These are phyloP conservation scores for Aspergillus ochraceus DNA, from an alignment of 2,329 filamentous ascomycete genomes.

Conservation along the genomic window DNA sequence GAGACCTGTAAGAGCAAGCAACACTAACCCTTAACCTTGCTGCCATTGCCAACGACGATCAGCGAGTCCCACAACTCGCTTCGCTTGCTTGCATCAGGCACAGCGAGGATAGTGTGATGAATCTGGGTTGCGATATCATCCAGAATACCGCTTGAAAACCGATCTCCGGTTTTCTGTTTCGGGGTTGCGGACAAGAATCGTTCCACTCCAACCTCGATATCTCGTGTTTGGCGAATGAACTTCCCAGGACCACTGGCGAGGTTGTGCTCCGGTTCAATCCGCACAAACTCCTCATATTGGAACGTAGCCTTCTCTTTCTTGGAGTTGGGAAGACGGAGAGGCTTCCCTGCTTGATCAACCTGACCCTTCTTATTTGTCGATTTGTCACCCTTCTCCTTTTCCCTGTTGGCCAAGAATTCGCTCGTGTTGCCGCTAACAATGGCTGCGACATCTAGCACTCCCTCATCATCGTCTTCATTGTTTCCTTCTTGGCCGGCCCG, in stretches of 20 bases:
- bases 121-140: conserved; percentile 82
- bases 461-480: conserved; percentile 57
- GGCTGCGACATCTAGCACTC: conserved; percentile 64
- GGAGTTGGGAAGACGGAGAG: conserved; percentile 57
- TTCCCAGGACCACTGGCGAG: conserved; percentile 50
- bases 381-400: conserved; percentile 62
- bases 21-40: conserved; percentile 57
- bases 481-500: conserved; percentile 54
- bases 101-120: conserved; percentile 77
- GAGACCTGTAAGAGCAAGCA: background rate
- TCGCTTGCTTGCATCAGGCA: conserved; percentile 81
- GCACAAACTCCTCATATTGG: conserved; percentile 60
- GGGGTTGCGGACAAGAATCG: conserved; percentile 59
- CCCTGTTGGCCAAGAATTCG: conserved; percentile 62
- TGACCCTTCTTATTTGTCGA: conserved; percentile 53
- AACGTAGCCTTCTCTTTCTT: conserved; percentile 61
- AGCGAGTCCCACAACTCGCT: conserved; percentile 88
- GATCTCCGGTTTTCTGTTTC: conserved; percentile 30
- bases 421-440: conserved; percentile 65
- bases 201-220: conserved; percentile 64
- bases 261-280: conserved; percentile 55
- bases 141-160: conserved; percentile 62
- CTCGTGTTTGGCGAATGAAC: conserved; percentile 52
- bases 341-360: conserved; percentile 48
- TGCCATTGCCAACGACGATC: conserved; percentile 88